Evolutionary conservation across 768 basidiomycete genomes (phyloP), one percentile per base, ranked within the genome.

Genomic region (Tricholomella constricta): DNA sequence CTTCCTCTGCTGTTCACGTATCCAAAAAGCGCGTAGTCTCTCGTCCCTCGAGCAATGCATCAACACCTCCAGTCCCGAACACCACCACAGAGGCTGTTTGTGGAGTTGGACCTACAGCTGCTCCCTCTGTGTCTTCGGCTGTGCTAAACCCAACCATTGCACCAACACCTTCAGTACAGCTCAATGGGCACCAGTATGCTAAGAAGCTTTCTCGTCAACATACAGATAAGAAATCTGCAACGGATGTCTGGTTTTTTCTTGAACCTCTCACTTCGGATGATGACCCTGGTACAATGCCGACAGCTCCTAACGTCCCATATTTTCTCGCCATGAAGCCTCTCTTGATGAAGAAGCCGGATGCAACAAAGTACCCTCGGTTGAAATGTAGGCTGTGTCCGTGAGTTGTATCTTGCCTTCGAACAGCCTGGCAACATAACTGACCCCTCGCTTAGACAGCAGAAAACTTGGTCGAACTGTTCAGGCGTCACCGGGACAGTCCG

Each of bases 171-270:
- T 37, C 36, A 19, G 20, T 10, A 19, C 36, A 37, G 36, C 36
- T 19, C 36, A 37, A 37, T 17, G 36, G 36, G n/a, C 36, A 37
- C 10, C 36, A 19, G 17, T 37, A 37, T 19, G 17, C 36, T 19
- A 19, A 37, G n/a, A 37, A 37, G 36, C 36, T 37, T 12, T 6
- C 36, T 4, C 36, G 17, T 17, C 11, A 19, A 17, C 20, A n/a
- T 19, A 37, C 36, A 17, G 36, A 37, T 19, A 37, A 37, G 36
- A 37, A 37, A 37, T 12, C 41, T 17, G 41, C 49, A 4, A 43
- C 49, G 3, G 49, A 51, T 27, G 25, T 51, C n/a, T 51, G 49
- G 41, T 42, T 40, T 20, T 49, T 42, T 43, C 14, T 51, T 2
- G 23, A 22, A 7, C 11, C 17, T 32, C 40, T 51, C 11, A 19